These are phyloP conservation scores for Lodderomyces margitis DNA, from an alignment of 1,139 yeast species.

Conservation along the genomic window DNA sequence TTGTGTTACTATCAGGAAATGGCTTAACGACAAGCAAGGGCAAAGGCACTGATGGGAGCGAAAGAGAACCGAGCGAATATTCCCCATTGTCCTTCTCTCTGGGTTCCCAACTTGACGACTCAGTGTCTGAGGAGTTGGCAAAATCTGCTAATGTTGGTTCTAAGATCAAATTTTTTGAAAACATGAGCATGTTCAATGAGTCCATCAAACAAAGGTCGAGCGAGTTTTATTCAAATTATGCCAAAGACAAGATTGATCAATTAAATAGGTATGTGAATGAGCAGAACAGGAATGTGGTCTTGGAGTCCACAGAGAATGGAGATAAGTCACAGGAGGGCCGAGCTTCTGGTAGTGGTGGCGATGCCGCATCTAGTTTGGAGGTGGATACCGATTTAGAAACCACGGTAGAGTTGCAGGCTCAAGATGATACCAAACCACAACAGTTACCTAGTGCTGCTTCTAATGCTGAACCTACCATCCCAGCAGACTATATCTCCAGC, in stretches of 20 bases:
- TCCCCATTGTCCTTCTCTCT: constrained; percentile 1
- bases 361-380: not conserved
- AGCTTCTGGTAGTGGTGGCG: not conserved
- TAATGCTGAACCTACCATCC: not conserved
- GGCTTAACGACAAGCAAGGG: too few relatives aligned
- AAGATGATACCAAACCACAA: not conserved
- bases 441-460: not conserved
- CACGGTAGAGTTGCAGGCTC: constrained; percentile 3
- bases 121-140: constrained; percentile 4
- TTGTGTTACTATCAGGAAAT: not conserved
- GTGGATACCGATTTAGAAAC: constrained; percentile 5
- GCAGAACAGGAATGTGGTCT: constrained; percentile 7
- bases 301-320: not conserved
- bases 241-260: constrained; percentile 19
- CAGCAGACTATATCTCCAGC: not conserved
- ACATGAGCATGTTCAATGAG: constrained; percentile 23
- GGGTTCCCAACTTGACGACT: not conserved
- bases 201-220: constrained; percentile 27
- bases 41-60: too few relatives aligned
- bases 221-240: constrained; percentile 23
- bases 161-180: constrained; percentile 28
- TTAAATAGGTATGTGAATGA: constrained; percentile 18
- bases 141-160: constrained; percentile 11
- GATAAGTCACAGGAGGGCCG: constrained; percentile 5
- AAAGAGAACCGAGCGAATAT: not conserved